These are phyloP conservation scores for Sclerotinia trifoliorum DNA, from an alignment of 2,329 filamentous ascomycete genomes.

Conservation along the genomic window DNA sequence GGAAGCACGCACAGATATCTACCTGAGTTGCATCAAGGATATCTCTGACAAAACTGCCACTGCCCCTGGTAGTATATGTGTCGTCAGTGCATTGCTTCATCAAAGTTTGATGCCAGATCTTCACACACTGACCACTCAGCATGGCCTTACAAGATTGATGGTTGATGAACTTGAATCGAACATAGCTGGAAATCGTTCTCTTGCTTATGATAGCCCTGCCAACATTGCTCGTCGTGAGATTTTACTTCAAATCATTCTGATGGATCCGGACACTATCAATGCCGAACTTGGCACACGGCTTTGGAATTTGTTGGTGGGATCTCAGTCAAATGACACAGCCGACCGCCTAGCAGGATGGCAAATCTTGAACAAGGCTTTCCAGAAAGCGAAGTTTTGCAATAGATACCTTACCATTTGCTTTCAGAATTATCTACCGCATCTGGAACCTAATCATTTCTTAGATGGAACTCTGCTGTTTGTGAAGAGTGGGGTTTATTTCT, in stretches of 20 bases:
- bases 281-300: slow-evolving; percentile 60
- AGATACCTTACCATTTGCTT: slow-evolving; percentile 56
- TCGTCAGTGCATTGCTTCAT: slow-evolving; percentile 53
- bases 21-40: slow-evolving; percentile 65
- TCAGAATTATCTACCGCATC: slow-evolving; percentile 53
- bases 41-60: slow-evolving; percentile 62
- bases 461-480: slow-evolving; percentile 63
- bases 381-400: slow-evolving; percentile 49
- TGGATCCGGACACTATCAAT: slow-evolving; percentile 62
- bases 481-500: slow-evolving; percentile 49
- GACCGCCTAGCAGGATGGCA: slow-evolving; percentile 70
- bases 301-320: slow-evolving; percentile 73
- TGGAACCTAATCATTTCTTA: slow-evolving; percentile 60
- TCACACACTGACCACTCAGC: slow-evolving; percentile 56
- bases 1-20: slow-evolving; percentile 61
- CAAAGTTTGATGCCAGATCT: slow-evolving; percentile 52
- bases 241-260: slow-evolving; percentile 56
- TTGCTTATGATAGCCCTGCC: slow-evolving; percentile 43
- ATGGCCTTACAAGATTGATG: slow-evolving; percentile 60
- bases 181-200: slow-evolving; percentile 26
- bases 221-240: slow-evolving; percentile 58
- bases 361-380: slow-evolving; percentile 54
- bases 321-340: slow-evolving; percentile 55
- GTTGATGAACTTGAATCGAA: slow-evolving; percentile 61
- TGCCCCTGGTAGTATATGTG: slow-evolving; percentile 71